A percentile compares a stretch with the other conserved stretches of the same genome.
These are phyloP conservation scores for Moesziomyces antarcticus DNA, from an alignment of 1,284 basidiomycete species.

Conservation along the genomic window DNA sequence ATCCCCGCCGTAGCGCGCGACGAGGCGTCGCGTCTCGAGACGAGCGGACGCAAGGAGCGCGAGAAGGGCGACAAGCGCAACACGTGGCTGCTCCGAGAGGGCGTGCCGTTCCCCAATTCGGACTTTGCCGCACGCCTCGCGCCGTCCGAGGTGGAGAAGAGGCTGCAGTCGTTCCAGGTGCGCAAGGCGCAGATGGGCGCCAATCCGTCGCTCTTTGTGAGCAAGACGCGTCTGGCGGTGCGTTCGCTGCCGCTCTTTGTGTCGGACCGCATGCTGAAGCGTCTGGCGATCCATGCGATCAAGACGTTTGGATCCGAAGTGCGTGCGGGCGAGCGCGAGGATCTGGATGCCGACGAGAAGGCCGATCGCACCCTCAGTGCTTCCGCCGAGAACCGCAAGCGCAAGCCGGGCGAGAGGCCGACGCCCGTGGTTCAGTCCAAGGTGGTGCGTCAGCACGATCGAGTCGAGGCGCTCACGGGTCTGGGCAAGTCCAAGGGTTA, in stretches of 20 bases:
- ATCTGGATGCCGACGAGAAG: constrained; percentile 80
- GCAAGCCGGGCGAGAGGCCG: constrained; percentile 70
- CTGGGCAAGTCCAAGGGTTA: constrained; percentile 90
- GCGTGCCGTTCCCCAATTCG: constrained; percentile 63
- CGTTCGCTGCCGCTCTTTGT: constrained; percentile 91
- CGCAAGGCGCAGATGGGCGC: constrained; percentile 70
- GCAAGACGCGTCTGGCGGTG: constrained; percentile 90
- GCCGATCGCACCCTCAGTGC: constrained; percentile 66
- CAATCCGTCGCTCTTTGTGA: constrained; percentile 96
- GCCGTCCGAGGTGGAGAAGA: constrained; percentile 57
- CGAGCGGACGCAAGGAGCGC: constrained; percentile 79
- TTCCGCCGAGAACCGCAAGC: constrained; percentile 55
- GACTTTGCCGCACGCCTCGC: constrained; percentile 41
- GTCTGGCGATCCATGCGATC: constrained; percentile 83
- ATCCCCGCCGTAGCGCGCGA: constrained; percentile 89
- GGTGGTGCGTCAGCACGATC: constrained; percentile 85
- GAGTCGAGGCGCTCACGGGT: constrained; percentile 85
- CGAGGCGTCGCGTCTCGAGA: constrained; percentile 84
- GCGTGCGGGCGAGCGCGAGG: constrained; percentile 74
- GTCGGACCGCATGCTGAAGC: constrained; percentile 87
- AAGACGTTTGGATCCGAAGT: constrained; percentile 85
- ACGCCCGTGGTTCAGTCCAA: constrained; percentile 83
- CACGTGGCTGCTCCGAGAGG: constrained; percentile 94
- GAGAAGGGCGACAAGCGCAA: constrained; percentile 96
- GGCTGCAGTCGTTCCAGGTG: constrained; percentile 58